Conservation (phyloP, 208 protist species). For the Acanthamoeba divionensis region DNA sequence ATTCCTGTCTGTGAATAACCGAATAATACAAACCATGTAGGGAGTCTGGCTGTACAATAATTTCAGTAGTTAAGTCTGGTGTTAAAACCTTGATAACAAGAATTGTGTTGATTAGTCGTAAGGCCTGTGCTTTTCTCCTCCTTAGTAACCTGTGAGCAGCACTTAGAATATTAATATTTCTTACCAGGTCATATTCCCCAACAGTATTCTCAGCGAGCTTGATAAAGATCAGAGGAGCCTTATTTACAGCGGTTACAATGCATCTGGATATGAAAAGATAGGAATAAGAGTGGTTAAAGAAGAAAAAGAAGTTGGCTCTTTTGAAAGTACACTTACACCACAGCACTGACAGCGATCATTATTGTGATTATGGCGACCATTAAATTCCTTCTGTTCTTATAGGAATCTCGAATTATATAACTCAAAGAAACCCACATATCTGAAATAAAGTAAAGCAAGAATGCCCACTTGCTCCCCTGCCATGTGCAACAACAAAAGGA, state of each 20-base stretch:
- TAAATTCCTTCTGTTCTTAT: slow-evolving; percentile 47
- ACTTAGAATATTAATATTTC: neutral
- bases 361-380: slow-evolving; percentile 13
- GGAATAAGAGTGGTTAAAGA: neutral
- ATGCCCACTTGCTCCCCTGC: no score
- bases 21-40: no score
- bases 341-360: neutral
- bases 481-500: no score
- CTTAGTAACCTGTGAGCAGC: no score
- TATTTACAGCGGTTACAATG: neutral
- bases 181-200: slow-evolving; percentile 57
- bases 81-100: no score
- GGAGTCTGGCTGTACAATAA: no score
- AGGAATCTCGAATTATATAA: slow-evolving; percentile 7
- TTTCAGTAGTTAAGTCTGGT: no score
- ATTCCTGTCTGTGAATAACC: no score
- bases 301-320: neutral
- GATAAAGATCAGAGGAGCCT: slow-evolving; percentile 53
- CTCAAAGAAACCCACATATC: slow-evolving; percentile 48
- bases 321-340: neutral
- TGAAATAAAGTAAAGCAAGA: neutral
- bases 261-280: neutral
- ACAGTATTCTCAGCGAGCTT: slow-evolving; percentile 59
- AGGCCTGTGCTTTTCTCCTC: no score
- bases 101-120: no score